A percentile compares a stretch with the other conserved stretches of the same genome.
phyloP scores from a whole-genome alignment of 1,139 yeast species.

The Casaregolazyma suthepensis region DNA sequence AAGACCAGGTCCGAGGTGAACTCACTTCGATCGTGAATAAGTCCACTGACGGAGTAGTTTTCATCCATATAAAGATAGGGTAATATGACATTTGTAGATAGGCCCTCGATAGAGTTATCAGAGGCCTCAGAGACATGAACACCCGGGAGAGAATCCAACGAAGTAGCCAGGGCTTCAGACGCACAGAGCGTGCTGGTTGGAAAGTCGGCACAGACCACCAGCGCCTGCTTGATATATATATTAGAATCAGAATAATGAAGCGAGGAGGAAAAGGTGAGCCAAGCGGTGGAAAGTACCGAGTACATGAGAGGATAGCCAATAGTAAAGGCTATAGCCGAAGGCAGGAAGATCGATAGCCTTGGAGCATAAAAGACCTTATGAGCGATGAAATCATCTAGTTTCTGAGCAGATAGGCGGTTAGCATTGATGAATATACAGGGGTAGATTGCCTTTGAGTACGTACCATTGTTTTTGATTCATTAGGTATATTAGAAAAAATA shows the following conservation, averaged over 20 bases:
- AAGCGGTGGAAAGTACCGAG: neutral
- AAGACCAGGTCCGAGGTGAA: neutral
- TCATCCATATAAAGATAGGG: constrained; percentile 3
- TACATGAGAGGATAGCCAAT: constrained; percentile 47
- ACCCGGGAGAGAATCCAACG: neutral
- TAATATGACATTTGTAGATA: neutral
- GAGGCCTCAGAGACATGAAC: neutral
- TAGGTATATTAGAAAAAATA: neutral
- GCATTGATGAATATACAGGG: neutral
- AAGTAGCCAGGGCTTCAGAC: neutral
- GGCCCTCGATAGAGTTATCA: neutral
- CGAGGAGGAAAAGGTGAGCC: neutral
- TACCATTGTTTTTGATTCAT: neutral
- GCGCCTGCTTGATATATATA: constrained; percentile 30
- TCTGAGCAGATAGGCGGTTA: neutral
- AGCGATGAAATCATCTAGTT: constrained; percentile 22
- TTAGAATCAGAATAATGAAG: constrained; percentile 14
- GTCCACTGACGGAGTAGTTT: constrained; percentile 1
- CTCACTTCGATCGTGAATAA: neutral
- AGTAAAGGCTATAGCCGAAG: constrained; percentile 44
- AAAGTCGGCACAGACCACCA: constrained; percentile 14
- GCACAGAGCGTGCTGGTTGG: neutral
- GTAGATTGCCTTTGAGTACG: neutral
- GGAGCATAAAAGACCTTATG: constrained; percentile 36
- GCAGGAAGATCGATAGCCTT: constrained; percentile 42